Conservation (phyloP, 2,329 filamentous ascomycete genomes). For the Calonectria hongkongensis region DNA sequence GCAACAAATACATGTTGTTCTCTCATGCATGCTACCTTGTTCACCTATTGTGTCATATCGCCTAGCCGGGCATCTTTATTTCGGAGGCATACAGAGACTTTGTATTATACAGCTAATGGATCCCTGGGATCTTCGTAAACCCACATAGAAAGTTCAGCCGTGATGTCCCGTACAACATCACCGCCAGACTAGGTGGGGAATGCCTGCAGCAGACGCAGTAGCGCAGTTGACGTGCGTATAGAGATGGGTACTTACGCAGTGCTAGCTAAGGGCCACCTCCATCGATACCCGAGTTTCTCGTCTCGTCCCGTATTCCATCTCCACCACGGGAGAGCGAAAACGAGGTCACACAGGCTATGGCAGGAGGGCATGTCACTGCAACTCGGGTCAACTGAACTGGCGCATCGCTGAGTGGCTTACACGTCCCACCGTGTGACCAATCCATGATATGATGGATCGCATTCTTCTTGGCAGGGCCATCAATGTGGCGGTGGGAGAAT, state of each 20-base stretch:
- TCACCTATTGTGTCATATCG: no score
- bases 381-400: not conserved
- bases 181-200: constrained; percentile 33
- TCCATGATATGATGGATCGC: constrained; percentile 26
- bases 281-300: constrained; percentile 22
- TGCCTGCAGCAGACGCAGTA: constrained; percentile 41
- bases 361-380: not conserved
- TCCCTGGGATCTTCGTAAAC: constrained; percentile 5
- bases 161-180: constrained; percentile 37
- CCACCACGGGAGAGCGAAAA: constrained; percentile 16
- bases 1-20: not conserved
- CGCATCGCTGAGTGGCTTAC: not conserved
- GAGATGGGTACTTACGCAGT: constrained; percentile 1
- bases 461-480: not conserved
- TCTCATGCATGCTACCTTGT: not conserved
- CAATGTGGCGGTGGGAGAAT: constrained; percentile 25
- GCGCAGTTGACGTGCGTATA: constrained; percentile 41
- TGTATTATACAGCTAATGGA: no score
- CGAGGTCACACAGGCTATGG: not conserved
- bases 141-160: constrained; percentile 31
- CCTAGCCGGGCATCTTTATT: no score
- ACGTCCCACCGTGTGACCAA: not conserved
- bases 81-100: no score
- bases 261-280: not conserved
- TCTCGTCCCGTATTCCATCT: constrained; percentile 22